Conservation (phyloP, 768 basidiomycete genomes). For the Kondoa subrosea region DNA sequence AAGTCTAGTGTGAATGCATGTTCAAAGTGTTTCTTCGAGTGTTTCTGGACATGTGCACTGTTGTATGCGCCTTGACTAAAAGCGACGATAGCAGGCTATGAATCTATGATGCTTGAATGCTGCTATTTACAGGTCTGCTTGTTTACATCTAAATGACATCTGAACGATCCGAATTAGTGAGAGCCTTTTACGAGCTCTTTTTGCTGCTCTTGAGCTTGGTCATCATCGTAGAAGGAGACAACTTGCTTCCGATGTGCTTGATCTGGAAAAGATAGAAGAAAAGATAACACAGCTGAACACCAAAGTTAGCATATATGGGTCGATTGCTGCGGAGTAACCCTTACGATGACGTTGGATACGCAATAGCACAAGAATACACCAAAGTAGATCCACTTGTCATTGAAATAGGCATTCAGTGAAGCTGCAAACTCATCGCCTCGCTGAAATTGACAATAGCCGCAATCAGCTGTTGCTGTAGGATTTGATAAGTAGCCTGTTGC, state of each 20-base stretch:
- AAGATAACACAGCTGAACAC: not conserved
- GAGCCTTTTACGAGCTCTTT: too few species aligned
- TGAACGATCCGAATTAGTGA: too few species aligned
- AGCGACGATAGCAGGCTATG: too few species aligned
- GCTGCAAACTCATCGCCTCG: slow-evolving; percentile 48
- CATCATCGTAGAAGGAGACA: not conserved
- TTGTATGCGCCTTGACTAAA: too few species aligned
- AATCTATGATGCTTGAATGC: too few species aligned
- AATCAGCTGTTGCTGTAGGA: slow-evolving; percentile 41
- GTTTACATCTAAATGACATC: too few species aligned
- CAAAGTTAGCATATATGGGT: not conserved
- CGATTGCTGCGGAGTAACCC: not conserved
- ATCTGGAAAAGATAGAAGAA: not conserved
- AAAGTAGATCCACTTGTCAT: not conserved
- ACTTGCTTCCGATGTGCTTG: not conserved
- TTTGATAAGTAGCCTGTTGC: slow-evolving; percentile 64
- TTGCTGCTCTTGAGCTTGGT: not conserved
- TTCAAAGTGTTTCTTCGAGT: too few species aligned
- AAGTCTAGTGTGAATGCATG: too few species aligned
- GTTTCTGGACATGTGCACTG: too few species aligned
- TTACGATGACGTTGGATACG: not conserved
- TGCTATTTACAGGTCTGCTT: too few species aligned
- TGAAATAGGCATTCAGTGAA: not conserved
- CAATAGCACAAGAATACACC: not conserved
- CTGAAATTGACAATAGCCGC: slow-evolving; percentile 51